Base-by-base conservation (phyloP, 495 filamentous ascomycete species). In the Aspergillus wentii region DNA sequence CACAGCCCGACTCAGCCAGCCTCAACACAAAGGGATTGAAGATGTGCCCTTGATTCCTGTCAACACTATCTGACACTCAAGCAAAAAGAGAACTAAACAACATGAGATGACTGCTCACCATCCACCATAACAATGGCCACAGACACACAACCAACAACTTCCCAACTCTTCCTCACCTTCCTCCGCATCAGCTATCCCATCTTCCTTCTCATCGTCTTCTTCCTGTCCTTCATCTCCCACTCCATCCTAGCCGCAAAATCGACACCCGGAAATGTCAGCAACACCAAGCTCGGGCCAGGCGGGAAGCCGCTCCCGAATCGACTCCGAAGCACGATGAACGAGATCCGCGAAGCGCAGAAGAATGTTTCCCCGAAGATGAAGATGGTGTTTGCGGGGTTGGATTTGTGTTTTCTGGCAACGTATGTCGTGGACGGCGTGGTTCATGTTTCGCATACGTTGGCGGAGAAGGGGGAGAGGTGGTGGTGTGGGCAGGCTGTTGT, bases 401-500 rank as follows among this genome's bases (percentile, higher is more conserved):
- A 6, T 5, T 5, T 25, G 5, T 5, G 22, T 25, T 5, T 25
- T 10, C 22, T 25, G 22, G 22, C 10, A 10, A 25, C 22, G 6
- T 25, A 6, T 25, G 22, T 25, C 6, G 22, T 10, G 22, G 22
- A 25, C 10, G 10, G 5, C 10, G 5, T 10, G 5, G 22, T 25
- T 10, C 22, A 25, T 25, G 10, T 25, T 10, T 6, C 6, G 5
- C 22, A 25, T 25, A 10, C 22, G 5, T 6, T 25, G 5, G 22
- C 22, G 22, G 22, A 25, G 6, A 5, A 25, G 5, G 22, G 10
- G 22, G 60, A 77, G 41, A 59, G 68, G 9, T 90, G 85, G 84
- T 90, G 85, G 86, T 88, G 83, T 52, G 82, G 81, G 18, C 71
- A 88, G 59, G 62, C 79, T 17, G 74, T 74, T 45, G 77, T 76